A percentile compares a stretch with the other conserved stretches of the same genome.
phyloP scores from a whole-genome alignment of 2,329 filamentous ascomycete genomes.

The Stachybotrys elegans region DNA sequence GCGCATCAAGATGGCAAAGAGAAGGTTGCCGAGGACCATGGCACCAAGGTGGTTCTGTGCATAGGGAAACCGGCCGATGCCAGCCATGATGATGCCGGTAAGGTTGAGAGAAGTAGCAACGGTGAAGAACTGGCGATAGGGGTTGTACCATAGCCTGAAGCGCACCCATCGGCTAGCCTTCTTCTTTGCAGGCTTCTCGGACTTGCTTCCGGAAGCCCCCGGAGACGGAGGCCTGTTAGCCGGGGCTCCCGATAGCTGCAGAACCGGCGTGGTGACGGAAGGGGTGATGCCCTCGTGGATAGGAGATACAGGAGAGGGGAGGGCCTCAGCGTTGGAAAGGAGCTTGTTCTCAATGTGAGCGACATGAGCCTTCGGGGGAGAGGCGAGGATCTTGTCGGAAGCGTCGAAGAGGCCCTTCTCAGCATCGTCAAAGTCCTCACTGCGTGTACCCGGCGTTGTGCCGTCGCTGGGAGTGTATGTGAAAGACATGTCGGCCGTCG shows the following conservation, averaged over 20 bases:
- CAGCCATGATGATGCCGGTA: slow-evolving; percentile 27
- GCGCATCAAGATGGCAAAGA: slow-evolving; percentile 32
- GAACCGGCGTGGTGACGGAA: not conserved
- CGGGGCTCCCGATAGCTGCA: not conserved
- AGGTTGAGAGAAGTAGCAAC: slow-evolving; percentile 30
- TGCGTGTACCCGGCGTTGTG: slow-evolving; percentile 1
- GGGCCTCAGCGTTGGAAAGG: slow-evolving; percentile 4
- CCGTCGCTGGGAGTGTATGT: not conserved
- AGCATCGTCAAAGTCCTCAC: slow-evolving; percentile 21
- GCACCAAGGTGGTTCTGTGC: slow-evolving; percentile 32
- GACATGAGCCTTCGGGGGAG: slow-evolving; percentile 14
- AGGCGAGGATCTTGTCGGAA: slow-evolving; percentile 14
- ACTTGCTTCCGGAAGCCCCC: not conserved
- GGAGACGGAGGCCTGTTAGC: not conserved
- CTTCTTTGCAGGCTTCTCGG: slow-evolving; percentile 11
- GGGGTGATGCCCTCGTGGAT: slow-evolving; percentile 17
- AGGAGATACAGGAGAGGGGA: slow-evolving; percentile 22
- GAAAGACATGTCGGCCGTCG: slow-evolving; percentile 1
- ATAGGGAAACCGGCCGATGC: slow-evolving; percentile 26
- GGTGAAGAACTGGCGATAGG: slow-evolving; percentile 34
- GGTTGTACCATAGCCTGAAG: slow-evolving; percentile 34
- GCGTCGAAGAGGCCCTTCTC: slow-evolving; percentile 29
- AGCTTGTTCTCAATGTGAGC: slow-evolving; percentile 13
- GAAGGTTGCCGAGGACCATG: slow-evolving; percentile 32
- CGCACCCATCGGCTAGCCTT: slow-evolving; percentile 26